Evolutionary conservation across 768 basidiomycete species (phyloP).

Genomic region (Boletus barrowsii): DNA sequence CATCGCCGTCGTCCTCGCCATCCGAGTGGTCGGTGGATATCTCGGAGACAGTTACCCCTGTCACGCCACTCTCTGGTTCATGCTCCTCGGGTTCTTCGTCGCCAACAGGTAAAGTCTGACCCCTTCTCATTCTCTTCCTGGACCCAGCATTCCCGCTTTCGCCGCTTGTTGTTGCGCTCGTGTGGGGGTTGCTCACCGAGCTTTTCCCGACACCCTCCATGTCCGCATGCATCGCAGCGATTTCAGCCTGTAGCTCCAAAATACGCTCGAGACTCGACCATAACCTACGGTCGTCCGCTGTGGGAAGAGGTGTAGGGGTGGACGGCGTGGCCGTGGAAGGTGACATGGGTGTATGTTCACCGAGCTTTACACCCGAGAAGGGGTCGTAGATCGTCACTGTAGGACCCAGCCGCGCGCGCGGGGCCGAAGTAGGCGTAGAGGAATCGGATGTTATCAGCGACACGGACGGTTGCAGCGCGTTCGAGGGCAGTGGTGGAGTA

Average conservation of each 20-base stretch:
- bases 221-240: slow-evolving; percentile 68
- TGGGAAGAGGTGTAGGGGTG: slow-evolving; percentile 5
- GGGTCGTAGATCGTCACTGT: slow-evolving; percentile 31
- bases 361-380: slow-evolving; percentile 29
- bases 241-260: slow-evolving; percentile 68
- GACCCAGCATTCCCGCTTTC: slow-evolving; percentile 15
- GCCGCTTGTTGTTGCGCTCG: slow-evolving; percentile 1
- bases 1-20: slow-evolving; percentile 34
- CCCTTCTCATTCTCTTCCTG: slow-evolving; percentile 26
- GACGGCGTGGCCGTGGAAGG: slow-evolving; percentile 4
- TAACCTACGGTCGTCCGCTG: slow-evolving; percentile 44
- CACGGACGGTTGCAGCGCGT: slow-evolving; percentile 8
- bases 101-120: slow-evolving; percentile 36
- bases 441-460: slow-evolving; percentile 19
- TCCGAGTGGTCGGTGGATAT: slow-evolving; percentile 30
- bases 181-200: slow-evolving; percentile 1
- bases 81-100: slow-evolving; percentile 24
- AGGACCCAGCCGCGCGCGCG: slow-evolving; percentile 1
- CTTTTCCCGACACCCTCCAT: slow-evolving; percentile 58
- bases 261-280: slow-evolving; percentile 70
- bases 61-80: slow-evolving; percentile 3
- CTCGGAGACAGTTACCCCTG: slow-evolving; percentile 21
- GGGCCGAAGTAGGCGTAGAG: slow-evolving; percentile 5
- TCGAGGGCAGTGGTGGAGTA: slow-evolving; percentile 1
- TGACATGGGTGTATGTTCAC: slow-evolving; percentile 13